Percentiles rank a stretch among this genome's conserved stretches.
Evolutionary conservation across 1,284 basidiomycete species (phyloP).

Genomic region (Melampsora larici-populina): DNA sequence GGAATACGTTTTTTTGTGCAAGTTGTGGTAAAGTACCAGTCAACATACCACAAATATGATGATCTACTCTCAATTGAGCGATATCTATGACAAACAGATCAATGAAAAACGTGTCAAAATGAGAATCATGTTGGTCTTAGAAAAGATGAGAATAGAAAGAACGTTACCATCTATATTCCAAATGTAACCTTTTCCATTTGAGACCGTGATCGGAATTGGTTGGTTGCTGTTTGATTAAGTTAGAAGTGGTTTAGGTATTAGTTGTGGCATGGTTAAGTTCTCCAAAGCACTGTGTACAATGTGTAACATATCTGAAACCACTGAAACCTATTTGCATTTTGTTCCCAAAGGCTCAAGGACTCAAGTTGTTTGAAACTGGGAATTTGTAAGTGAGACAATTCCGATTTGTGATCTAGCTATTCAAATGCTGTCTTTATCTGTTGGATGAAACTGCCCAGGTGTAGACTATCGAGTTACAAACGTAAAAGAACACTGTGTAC

Average conservation of each 20-base stretch:
- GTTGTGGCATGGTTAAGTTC: background rate
- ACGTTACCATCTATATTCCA: conserved; percentile 70
- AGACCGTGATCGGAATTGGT: conserved; percentile 59
- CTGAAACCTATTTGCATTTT: too few species aligned
- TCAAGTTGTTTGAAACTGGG: too few species aligned
- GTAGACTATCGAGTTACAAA: too few species aligned
- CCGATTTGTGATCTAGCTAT: too few species aligned
- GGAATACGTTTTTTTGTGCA: conserved; percentile 92
- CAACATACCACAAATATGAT: conserved; percentile 79
- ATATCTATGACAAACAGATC: conserved; percentile 62
- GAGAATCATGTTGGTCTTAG: too few species aligned
- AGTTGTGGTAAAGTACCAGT: conserved; percentile 89
- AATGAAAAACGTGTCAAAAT: conserved; percentile 48
- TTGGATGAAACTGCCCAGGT: too few species aligned
- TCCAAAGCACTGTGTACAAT: too few species aligned
- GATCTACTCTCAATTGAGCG: conserved; percentile 68
- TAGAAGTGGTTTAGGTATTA: background rate
- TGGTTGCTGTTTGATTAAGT: conserved; percentile 7
- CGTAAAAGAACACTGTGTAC: too few species aligned
- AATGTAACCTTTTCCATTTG: conserved; percentile 68
- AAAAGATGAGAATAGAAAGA: conserved; percentile 35
- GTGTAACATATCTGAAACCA: too few species aligned
- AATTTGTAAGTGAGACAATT: too few species aligned
- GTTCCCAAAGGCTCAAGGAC: too few species aligned
- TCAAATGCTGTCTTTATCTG: too few species aligned